phyloP scores from a whole-genome alignment of 2,329 filamentous ascomycete genomes.

The Curvularia hawaiiensis region DNA sequence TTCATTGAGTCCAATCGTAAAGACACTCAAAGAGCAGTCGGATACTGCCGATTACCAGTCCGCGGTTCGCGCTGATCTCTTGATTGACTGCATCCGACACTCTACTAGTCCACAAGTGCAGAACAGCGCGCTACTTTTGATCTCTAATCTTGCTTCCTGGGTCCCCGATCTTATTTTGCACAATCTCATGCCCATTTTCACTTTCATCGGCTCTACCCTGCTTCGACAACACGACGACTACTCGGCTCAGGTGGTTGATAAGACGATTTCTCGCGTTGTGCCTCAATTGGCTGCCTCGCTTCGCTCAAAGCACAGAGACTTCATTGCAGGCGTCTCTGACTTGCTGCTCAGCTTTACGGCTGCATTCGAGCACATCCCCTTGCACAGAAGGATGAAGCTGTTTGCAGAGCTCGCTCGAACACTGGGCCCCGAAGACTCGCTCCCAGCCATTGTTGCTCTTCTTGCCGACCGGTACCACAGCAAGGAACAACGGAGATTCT shows the following conservation, averaged over 20 bases:
- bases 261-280: conserved; percentile 91
- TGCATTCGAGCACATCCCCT: conserved; percentile 93
- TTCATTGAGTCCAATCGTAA: conserved; percentile 82
- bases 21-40: conserved; percentile 65
- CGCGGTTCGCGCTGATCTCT: conserved; percentile 82
- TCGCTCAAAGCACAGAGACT: conserved; percentile 75
- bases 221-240: conserved; percentile 95
- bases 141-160: conserved; percentile 83
- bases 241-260: conserved; percentile 93
- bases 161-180: conserved; percentile 91
- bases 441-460: conserved; percentile 87
- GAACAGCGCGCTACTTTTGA: conserved; percentile 84
- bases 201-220: conserved; percentile 93
- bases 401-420: conserved; percentile 87
- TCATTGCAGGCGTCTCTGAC: conserved; percentile 82
- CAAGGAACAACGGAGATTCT: conserved; percentile 77
- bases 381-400: conserved; percentile 79
- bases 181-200: conserved; percentile 99
- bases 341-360: conserved; percentile 95
- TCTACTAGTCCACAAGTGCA: conserved; percentile 93
- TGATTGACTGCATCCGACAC: conserved; percentile 92
- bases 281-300: conserved; percentile 88
- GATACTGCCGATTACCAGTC: conserved; percentile 73
- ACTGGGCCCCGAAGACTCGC: conserved; percentile 81
- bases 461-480: conserved; percentile 86